Evolutionary conservation across 169 alveolate species (phyloP).

Genomic region (Plasmodium falciparum): DNA sequence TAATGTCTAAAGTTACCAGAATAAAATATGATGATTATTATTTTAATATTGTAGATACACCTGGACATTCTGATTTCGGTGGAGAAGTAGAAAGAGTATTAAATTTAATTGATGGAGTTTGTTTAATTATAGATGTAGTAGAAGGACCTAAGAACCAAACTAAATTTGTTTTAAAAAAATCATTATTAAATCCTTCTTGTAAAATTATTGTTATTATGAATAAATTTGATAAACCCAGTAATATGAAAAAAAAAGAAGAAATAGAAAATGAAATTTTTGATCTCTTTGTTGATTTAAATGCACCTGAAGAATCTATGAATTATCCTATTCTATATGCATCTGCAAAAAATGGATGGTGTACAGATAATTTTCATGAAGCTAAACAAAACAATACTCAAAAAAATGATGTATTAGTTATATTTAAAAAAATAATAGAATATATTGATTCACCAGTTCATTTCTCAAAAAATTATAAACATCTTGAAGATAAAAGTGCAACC

Average conservation of each 20-base stretch:
- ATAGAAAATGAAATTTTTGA: constrained; percentile 95
- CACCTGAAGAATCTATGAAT: constrained; percentile 93
- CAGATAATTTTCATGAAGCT: constrained; percentile 73
- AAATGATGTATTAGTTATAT: constrained; percentile 50
- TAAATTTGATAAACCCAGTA: constrained; percentile 85
- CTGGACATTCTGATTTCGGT: constrained; percentile 98
- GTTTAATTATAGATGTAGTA: constrained; percentile 96
- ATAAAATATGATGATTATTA: constrained; percentile 90
- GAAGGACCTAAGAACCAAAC: constrained; percentile 97
- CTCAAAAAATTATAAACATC: neutral
- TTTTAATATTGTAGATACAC: constrained; percentile 90
- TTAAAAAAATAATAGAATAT: constrained; percentile 75
- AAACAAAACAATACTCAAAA: constrained; percentile 53
- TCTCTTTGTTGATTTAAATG: constrained; percentile 91
- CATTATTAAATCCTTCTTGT: constrained; percentile 84
- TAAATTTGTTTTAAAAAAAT: constrained; percentile 84
- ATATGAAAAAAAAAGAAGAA: constrained; percentile 87
- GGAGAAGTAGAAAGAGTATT: constrained; percentile 98
- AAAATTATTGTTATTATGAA: constrained; percentile 85
- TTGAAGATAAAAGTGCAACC: neutral
- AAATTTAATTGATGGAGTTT: constrained; percentile 97
- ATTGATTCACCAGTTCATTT: constrained; percentile 46
- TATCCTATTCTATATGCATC: constrained; percentile 95
- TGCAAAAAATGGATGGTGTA: constrained; percentile 91
- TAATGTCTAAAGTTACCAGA: constrained; percentile 95